Evolutionary conservation across 2,329 filamentous ascomycete genomes (phyloP), one percentile per base, ranked within the genome.

Genomic region (Colletotrichum euphorbiae): DNA sequence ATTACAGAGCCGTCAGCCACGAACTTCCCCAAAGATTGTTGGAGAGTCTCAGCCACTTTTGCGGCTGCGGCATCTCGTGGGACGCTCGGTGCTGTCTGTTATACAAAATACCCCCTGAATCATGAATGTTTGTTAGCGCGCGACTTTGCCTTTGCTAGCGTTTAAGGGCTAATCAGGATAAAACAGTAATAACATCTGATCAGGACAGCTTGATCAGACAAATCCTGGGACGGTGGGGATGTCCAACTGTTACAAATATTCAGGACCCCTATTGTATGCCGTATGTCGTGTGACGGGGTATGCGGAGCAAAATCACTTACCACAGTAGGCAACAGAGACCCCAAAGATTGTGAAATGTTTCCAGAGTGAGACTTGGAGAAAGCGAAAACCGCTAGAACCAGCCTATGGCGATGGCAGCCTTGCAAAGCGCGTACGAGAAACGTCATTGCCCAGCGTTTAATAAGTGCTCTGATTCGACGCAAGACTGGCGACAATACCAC

Each of bases 241-340:
- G n/a, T n/a, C n/a, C n/a, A n/a, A n/a, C n/a, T n/a, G n/a, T n/a
- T n/a, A n/a, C n/a, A n/a, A n/a, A n/a, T n/a, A n/a, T n/a, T n/a
- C n/a, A n/a, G n/a, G n/a, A n/a, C n/a, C n/a, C n/a, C n/a, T 50
- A 50, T 21, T 19, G 50, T 21, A n/a, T 57, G 59, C 43, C 59
- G 51, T 38, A 28, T 63, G 36, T 24, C 15, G 62, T 40, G 46
- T 13, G 54, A 52, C n/a, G 46, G 17, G 48, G 38, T 48, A 36
- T 42, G 21, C 15, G 15, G 13, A 58, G 42, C 52, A 48, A 57
- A 24, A 58, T 46, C 43, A 40, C 28, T 1, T 28, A 28, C 24
- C 42, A n/a, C 19, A 15, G 24, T 28, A 50, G 46, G 46, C 46
- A 33, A 9, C 11, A 12, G 48, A 12, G 28, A 40, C 42, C 50